phyloP scores from a whole-genome alignment of 2,329 filamentous ascomycete species.

The Diaporthe ilicicola region DNA sequence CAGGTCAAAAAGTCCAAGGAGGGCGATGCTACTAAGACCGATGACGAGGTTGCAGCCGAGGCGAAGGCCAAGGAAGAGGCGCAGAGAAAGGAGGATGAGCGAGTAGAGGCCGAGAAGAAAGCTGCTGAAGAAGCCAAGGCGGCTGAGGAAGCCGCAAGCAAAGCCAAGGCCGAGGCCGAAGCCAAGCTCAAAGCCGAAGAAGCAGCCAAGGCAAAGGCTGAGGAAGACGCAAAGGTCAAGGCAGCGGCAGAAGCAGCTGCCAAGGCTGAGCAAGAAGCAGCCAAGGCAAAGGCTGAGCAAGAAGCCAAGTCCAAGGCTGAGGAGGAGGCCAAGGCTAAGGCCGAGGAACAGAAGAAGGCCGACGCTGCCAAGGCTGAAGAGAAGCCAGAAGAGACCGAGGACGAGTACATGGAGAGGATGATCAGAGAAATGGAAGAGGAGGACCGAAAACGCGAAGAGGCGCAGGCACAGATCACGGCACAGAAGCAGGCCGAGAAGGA shows the following conservation, averaged over 20 bases:
- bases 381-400: conserved; percentile 42
- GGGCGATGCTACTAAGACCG: conserved; percentile 51
- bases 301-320: conserved; percentile 42
- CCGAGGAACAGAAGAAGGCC: conserved; percentile 43
- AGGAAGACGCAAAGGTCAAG: conserved; percentile 42
- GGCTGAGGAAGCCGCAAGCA: conserved; percentile 36
- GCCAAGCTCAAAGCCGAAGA: conserved; percentile 41
- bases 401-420: conserved; percentile 66
- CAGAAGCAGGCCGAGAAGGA: conserved; percentile 57
- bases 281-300: conserved; percentile 47
- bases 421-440: conserved; percentile 70
- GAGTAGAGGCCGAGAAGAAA: conserved; percentile 37
- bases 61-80: conserved; percentile 38
- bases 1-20: conserved; percentile 73
- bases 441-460: conserved; percentile 58
- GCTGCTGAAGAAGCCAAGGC: conserved; percentile 41
- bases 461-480: conserved; percentile 53
- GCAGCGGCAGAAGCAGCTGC: conserved; percentile 39
- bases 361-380: conserved; percentile 41
- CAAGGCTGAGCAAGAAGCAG: conserved; percentile 55
- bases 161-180: conserved; percentile 40
- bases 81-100: conserved; percentile 38
- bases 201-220: conserved; percentile 39
- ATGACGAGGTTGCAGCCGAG: conserved; percentile 39
- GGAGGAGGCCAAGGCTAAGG: conserved; percentile 45